These are phyloP conservation scores for Botrytis cinerea DNA, from an alignment of 2,329 filamentous ascomycete genomes.

Conservation along the genomic window DNA sequence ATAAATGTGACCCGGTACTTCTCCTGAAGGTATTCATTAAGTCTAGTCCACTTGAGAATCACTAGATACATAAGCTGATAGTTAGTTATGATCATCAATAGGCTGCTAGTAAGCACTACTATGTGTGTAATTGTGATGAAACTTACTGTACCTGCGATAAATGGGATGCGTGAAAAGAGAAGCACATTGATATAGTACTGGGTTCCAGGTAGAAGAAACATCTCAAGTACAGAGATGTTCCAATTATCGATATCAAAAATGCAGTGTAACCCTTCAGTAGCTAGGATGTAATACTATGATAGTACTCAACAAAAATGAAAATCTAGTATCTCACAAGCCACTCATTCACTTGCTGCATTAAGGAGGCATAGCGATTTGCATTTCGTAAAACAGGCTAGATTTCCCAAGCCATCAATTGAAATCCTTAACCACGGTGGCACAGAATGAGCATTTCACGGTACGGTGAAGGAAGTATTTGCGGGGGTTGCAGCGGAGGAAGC, in stretches of 20 bases:
- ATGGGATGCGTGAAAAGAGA: background rate
- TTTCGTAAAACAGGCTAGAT: background rate
- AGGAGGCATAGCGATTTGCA: background rate
- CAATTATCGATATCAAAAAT: conserved; percentile 3
- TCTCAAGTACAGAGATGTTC: background rate
- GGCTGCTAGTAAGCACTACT: background rate
- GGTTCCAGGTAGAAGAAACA: background rate
- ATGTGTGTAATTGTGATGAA: background rate
- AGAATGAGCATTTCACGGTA: background rate
- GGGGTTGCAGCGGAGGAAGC: conserved; percentile 13
- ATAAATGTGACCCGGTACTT: background rate
- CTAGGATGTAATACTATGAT: background rate
- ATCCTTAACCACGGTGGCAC: background rate
- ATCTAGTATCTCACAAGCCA: background rate
- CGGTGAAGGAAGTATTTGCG: background rate
- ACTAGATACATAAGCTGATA: conserved; percentile 1
- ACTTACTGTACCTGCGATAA: background rate
- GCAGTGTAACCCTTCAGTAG: background rate
- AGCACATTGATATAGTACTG: background rate
- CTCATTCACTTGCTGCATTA: background rate
- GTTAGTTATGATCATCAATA: background rate
- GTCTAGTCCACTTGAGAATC: background rate
- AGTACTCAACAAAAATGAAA: background rate
- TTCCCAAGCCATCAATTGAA: background rate
- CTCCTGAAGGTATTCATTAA: background rate